Evolutionary conservation across 2,329 filamentous ascomycete genomes (phyloP), one percentile per base, ranked within the genome.

Genomic region (Mariannaea elegans): DNA sequence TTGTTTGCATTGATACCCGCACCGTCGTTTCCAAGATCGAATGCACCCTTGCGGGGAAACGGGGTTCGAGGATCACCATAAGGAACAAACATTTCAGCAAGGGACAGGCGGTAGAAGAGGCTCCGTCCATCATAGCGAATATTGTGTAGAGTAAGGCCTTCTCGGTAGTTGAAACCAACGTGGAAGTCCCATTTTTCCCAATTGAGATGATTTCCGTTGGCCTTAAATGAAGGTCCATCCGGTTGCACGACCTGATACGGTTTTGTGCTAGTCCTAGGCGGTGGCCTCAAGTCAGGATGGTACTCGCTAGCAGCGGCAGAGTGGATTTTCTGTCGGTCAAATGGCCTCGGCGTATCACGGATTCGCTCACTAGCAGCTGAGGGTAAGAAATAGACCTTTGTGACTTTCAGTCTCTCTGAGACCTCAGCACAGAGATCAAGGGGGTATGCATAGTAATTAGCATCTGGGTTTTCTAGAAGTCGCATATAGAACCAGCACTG

Each of bases 141-240:
- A 64, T 92, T 86, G 66, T 92, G 88, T 0, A 93, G 81, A 1
- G 88, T 87, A 2, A 86, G 82, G 13, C 90, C 89, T 71, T 92
- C 90, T 3, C 90, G 81, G 34, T 84, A 82, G 77, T 90, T 91
- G 78, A 90, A 92, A 5, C 84, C 84, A 4, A 92, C 83, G 23
- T 87, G 80, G 74, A 93, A 85, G 1, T 82, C 80, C 88, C 88
- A 91, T 68, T 89, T 86, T 71, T 87, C 84, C 85, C 85, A 88
- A 32, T 75, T 69, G 3, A 85, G 60, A 7, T 67, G 66, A 58
- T 78, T 78, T 64, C 80, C 73, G 46, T 73, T 73, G n/a, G 89
- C 79, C 2, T 75, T 56, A 47, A 76, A 76, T 0, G 73, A 76
- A 0, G 73, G 70, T 1, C 74, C 74, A 7, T 74, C 66, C 0